Evolutionary conservation across 108 stramenopile genomes (phyloP), one percentile per base, ranked within the genome.

Genomic region (Skeletonema costatum): DNA sequence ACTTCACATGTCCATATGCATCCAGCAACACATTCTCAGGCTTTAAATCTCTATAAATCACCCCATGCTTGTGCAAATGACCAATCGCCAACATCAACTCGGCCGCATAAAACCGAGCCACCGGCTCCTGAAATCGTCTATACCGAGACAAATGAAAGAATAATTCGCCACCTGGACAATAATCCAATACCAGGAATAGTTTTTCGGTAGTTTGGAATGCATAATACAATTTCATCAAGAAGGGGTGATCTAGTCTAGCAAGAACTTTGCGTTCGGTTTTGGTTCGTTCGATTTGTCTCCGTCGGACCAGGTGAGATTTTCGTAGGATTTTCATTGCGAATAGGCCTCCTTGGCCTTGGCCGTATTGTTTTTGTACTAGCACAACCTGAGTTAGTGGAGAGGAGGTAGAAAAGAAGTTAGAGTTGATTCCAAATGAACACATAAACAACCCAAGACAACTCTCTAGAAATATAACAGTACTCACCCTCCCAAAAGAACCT

Each of bases 311-410:
- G 69, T 98, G 95, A 41, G 93, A 74, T 78, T 99, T 99, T 71
- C 93, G 85, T 17, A 99, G 84, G 50, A 99, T 96, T 87, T 99
- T 99, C 98, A 99, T 99, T 50, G 99, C 99, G 86, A 93, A 98
- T 17, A 98, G 77, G 41, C 81, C 69, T 42, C 96, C 95, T 33
- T 82, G 78, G 70, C 91, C 87, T 21, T 80, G 78, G 5, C 95
- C 95, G 16, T 75, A 68, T 39, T 84, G 86, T 67, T 97, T 94
- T 76, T 94, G 92, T 31, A 96, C 95, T 25, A 97, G 77, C 3
- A 96, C 92, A 13, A 97, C 97, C 93, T 56, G 16, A n/a, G 5
- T 56, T 21, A 89, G 9, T 66, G 16, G n/a, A 72, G 19, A 66
- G 17, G 65, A 19, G 17, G 73, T 44, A 60, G 56, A 33, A n/a